These are phyloP conservation scores for Fusarium acutatum DNA, from an alignment of 2,329 filamentous ascomycete species.

Conservation along the genomic window DNA sequence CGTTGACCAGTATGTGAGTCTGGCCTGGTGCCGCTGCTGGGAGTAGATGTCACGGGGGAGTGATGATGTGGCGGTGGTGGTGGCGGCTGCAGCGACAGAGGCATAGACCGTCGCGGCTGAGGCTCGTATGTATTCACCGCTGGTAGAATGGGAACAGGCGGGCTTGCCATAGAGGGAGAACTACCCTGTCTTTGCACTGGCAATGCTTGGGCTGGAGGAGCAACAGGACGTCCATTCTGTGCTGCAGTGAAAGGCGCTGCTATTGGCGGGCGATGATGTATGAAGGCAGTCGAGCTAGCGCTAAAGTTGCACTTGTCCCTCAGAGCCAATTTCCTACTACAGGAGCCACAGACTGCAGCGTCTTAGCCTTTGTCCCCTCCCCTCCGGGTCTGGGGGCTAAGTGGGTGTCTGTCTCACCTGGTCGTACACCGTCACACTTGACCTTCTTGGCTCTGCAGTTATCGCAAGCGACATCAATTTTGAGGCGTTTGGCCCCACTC, in stretches of 20 bases:
- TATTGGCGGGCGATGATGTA: neutral
- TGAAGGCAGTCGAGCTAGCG: neutral
- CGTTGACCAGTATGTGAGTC: neutral
- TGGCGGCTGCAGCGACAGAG: neutral
- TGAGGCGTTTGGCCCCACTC: conserved; percentile 49
- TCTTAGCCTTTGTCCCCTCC: neutral
- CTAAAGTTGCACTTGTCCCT: conserved; percentile 44
- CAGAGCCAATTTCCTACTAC: conserved; percentile 42
- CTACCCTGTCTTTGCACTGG: neutral
- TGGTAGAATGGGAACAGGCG: neutral
- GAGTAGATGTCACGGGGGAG: conserved; percentile 18
- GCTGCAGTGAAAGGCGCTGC: neutral
- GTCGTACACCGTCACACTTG: conserved; percentile 53
- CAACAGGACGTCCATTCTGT: neutral
- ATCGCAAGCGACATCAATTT: conserved; percentile 55
- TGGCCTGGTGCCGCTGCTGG: conserved; percentile 9
- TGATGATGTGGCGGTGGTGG: conserved; percentile 6
- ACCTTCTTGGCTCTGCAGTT: conserved; percentile 53
- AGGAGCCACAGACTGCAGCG: conserved; percentile 44
- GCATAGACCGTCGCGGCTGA: neutral
- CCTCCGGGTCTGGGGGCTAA: too few relatives aligned
- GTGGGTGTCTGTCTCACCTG: conserved; percentile 40
- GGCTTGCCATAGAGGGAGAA: neutral
- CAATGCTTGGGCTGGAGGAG: neutral
- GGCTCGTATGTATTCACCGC: neutral